Base-by-base conservation (phyloP, 352 stramenopile species). In the Phytopythium sindhum region DNA sequence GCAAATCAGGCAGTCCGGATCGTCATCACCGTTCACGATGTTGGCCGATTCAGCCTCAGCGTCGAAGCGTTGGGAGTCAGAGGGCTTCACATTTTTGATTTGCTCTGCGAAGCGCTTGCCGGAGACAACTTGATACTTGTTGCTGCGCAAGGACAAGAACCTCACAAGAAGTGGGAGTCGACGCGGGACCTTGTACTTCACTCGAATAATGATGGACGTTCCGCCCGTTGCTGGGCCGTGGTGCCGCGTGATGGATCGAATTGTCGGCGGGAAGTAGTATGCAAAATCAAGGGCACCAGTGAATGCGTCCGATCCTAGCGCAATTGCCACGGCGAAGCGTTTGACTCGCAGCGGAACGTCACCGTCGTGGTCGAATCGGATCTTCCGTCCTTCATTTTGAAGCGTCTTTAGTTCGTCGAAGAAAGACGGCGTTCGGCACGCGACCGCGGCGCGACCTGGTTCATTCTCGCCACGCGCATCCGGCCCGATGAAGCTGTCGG, bases 111-210 rank as follows among this genome's bases (percentile, higher is more conserved):
- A 51, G 24, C 55, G 55, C 4, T 35, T 39, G 6, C 65, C 76
- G 14, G 41, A 7, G 1, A 80, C 67, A 7, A 54, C 47, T 57
- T 81, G 55, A 14, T 26, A 66, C n/a, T 65, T 35, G 3, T 58
- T 60, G 3, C 57, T 73, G 7, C 68, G 60, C 4, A 89, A 59
- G 0, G 77, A 77, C 2, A 75, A 68, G 24, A 91, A 91, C 21
- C 81, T 74, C 4, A 93, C 73, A 14, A 81, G 69, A 4, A 92
- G 75, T 7, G 66, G 63, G 0, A 91, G 48, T 1, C 65, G 42
- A 4, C 60, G 54, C 12, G 85, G 83, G 12, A 93, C 77, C 39
- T 83, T 86, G 63, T 89, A 76, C 53, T 91, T 91, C 83, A 93
- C 90, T 4, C 75, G 75, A 35, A 93, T 65, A 29, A 68, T 68